These are phyloP conservation scores for Lachnellula willkommii DNA, from an alignment of 2,329 filamentous ascomycete species.

Conservation along the genomic window DNA sequence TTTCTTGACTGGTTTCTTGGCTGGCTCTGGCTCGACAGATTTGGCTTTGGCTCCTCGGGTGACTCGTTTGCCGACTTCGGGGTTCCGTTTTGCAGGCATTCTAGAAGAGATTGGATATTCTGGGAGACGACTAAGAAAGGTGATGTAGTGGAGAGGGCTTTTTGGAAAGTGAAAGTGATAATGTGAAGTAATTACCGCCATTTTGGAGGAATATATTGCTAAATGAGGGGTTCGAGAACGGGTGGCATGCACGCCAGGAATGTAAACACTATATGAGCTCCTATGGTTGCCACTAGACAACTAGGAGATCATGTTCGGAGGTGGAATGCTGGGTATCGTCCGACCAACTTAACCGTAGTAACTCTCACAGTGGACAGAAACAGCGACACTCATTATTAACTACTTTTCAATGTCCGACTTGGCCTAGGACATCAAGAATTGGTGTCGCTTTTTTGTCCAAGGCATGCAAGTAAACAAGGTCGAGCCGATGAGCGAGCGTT, in stretches of 20 bases:
- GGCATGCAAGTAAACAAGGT: no score
- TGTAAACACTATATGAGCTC: neutral
- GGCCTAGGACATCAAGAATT: no score
- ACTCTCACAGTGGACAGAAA: neutral
- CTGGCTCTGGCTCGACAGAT: neutral
- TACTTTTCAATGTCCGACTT: neutral
- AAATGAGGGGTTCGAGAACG: neutral
- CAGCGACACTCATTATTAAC: neutral
- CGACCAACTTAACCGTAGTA: neutral
- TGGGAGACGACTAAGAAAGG: neutral
- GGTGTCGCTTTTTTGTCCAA: no score
- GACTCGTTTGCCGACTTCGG: neutral
- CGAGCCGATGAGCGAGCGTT: no score
- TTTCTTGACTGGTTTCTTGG: neutral
- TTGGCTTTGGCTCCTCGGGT: neutral
- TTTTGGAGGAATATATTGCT: neutral
- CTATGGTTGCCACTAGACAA: no score
- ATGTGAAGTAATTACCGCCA: neutral
- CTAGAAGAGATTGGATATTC: neutral
- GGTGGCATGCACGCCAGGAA: neutral
- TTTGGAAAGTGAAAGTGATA: neutral
- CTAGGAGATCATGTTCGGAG: no score
- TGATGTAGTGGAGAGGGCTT: neutral
- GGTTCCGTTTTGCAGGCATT: neutral
- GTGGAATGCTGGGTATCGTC: neutral